These are phyloP conservation scores for Paspalum notatum DNA, from an alignment of 176 grass and related monocot genomes.

Conservation along the genomic window DNA sequence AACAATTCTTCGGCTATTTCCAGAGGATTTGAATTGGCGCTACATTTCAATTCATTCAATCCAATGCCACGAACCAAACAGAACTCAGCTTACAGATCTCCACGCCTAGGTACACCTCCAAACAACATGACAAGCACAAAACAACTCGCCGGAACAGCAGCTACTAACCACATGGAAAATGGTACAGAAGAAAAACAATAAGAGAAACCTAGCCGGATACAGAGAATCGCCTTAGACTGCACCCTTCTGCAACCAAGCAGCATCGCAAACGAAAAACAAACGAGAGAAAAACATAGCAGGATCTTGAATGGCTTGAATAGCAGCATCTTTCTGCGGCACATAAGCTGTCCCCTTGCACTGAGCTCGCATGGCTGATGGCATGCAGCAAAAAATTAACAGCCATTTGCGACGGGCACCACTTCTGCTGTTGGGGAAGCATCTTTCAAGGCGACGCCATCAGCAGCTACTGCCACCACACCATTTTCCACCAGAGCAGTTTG, in stretches of 20 bases:
- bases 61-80: not conserved
- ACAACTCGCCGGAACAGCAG: slow-evolving; percentile 14
- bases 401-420: slow-evolving; percentile 43
- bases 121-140: not conserved
- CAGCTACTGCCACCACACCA: slow-evolving; percentile 8
- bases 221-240: slow-evolving; percentile 38
- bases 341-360: not conserved
- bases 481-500: slow-evolving; percentile 45
- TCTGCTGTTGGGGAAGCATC: slow-evolving; percentile 46
- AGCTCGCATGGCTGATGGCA: slow-evolving; percentile 24
- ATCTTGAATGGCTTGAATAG: slow-evolving; percentile 24
- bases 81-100: slow-evolving; percentile 20
- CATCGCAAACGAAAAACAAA: slow-evolving; percentile 1
- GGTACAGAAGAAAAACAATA: slow-evolving; percentile 16
- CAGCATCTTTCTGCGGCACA: slow-evolving; percentile 16
- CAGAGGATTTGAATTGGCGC: not conserved
- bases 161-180: not conserved
- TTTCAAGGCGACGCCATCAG: slow-evolving; percentile 38
- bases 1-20: not conserved
- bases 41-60: not conserved
- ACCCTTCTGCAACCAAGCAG: slow-evolving; percentile 42
- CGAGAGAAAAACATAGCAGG: not conserved
- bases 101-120: slow-evolving; percentile 39
- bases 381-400: slow-evolving; percentile 41
- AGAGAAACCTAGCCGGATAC: not conserved